Evolutionary conservation across 2,329 filamentous ascomycete genomes (phyloP).

Genomic region (Pyricularia sp.): DNA sequence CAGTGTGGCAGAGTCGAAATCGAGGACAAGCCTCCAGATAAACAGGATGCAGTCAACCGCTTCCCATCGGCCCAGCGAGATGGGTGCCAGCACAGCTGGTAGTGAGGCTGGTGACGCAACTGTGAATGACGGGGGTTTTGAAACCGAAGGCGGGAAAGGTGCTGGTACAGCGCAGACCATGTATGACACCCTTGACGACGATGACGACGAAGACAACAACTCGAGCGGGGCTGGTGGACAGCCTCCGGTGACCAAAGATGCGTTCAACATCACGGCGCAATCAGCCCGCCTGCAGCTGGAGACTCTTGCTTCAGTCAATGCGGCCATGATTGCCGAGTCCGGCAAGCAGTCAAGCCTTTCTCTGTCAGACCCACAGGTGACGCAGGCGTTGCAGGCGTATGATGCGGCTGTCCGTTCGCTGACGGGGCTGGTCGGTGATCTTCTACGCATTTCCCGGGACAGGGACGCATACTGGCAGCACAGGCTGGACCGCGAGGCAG

Average conservation of each 20-base stretch:
- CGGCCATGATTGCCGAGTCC: constrained; percentile 68
- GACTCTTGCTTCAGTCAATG: constrained; percentile 74
- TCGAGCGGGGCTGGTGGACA: constrained; percentile 70
- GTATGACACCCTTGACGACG: constrained; percentile 40
- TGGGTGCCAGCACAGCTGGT: constrained; percentile 17
- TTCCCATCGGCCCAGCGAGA: constrained; percentile 30
- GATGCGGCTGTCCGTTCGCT: constrained; percentile 84
- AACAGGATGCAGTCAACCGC: constrained; percentile 28
- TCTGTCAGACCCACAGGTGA: constrained; percentile 67
- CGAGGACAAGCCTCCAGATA: constrained; percentile 34
- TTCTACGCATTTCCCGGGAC: constrained; percentile 86
- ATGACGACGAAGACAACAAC: constrained; percentile 70
- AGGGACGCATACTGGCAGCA: constrained; percentile 97
- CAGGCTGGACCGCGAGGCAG: constrained; percentile 79
- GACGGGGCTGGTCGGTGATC: constrained; percentile 72
- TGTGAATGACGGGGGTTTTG: constrained; percentile 30
- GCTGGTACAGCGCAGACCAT: constrained; percentile 10
- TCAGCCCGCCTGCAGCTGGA: constrained; percentile 90
- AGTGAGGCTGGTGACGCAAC: constrained; percentile 45
- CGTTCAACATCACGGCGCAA: constrained; percentile 93
- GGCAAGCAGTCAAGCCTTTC: constrained; percentile 58
- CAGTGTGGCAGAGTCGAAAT: constrained; percentile 36
- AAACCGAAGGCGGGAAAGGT: constrained; percentile 23
- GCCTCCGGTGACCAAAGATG: constrained; percentile 73
- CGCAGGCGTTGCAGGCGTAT: constrained; percentile 75